These are phyloP conservation scores for Vaccinium corymbosum DNA, from an alignment of 148 eudicot species.

Conservation along the genomic window DNA sequence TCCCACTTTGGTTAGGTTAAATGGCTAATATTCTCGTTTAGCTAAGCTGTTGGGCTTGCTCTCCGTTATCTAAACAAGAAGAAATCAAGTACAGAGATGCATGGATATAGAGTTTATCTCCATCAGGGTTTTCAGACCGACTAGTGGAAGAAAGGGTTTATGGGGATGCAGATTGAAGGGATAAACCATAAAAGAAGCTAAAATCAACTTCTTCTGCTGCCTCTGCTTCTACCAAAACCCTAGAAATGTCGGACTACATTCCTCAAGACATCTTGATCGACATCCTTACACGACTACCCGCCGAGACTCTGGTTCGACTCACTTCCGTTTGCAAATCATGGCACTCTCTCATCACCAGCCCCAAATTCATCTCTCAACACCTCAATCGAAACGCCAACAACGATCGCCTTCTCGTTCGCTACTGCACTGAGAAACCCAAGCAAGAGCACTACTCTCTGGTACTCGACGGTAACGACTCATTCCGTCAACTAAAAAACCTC, in stretches of 20 bases:
- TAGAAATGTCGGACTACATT: not conserved
- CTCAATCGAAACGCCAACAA: not conserved
- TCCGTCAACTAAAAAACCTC: not conserved
- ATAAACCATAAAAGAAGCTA: too few species aligned
- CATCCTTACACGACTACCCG: not conserved
- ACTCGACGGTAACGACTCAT: not conserved
- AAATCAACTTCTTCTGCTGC: not conserved
- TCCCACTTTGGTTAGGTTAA: too few species aligned
- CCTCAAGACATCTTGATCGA: not conserved
- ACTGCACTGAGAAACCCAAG: not conserved
- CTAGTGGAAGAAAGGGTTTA: too few species aligned
- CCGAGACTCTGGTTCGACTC: not conserved
- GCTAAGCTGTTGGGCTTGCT: too few species aligned
- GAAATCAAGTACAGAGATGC: too few species aligned
- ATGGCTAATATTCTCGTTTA: too few species aligned
- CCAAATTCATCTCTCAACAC: not conserved
- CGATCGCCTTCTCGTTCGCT: not conserved
- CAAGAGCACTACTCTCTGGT: not conserved
- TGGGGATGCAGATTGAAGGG: too few species aligned
- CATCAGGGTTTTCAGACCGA: too few species aligned
- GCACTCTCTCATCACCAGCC: not conserved
- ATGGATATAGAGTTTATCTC: too few species aligned
- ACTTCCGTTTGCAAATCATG: not conserved
- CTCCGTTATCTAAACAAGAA: too few species aligned
- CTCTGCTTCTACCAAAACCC: not conserved